A percentile compares a stretch with the other conserved stretches of the same genome.
phyloP scores from a whole-genome alignment of 805 yeast genomes.

The Sungouiozyma ichnusensis region DNA sequence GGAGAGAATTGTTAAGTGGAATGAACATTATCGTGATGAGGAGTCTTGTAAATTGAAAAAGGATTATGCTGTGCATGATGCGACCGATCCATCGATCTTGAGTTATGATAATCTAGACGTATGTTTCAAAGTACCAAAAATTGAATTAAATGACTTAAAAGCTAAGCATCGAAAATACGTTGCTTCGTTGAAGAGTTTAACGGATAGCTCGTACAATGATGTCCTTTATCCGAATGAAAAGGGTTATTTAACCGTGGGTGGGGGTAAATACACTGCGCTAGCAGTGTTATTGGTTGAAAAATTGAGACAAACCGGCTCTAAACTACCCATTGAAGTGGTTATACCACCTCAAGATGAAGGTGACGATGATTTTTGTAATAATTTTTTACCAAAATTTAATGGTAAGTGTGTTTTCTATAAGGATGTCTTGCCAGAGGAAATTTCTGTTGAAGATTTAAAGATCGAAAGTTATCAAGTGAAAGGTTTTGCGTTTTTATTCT shows the following conservation, averaged over 20 bases:
- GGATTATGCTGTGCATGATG: conserved; percentile 4
- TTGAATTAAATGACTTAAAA: conserved; percentile 8
- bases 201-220: background rate
- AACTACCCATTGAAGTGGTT: conserved; percentile 71
- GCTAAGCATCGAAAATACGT: conserved; percentile 11
- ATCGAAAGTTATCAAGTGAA: conserved; percentile 57
- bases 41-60: conserved; percentile 4
- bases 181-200: background rate
- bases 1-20: background rate
- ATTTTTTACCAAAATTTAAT: conserved; percentile 50
- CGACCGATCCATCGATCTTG: conserved; percentile 1
- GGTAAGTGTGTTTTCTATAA: conserved; percentile 51
- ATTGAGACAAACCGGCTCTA: conserved; percentile 54
- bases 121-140: conserved; percentile 10
- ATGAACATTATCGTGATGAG: conserved; percentile 3
- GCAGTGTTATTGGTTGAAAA: conserved; percentile 42
- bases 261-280: conserved; percentile 59
- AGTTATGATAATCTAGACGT: conserved; percentile 11
- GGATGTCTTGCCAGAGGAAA: conserved; percentile 38
- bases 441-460: conserved; percentile 31
- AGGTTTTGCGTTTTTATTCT: conserved; percentile 59
- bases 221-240: conserved; percentile 29
- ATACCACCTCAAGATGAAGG: conserved; percentile 63
- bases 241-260: conserved; percentile 69
- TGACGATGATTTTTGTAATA: conserved; percentile 60